These are phyloP conservation scores for Oryza glumipatula DNA, from an alignment of 176 grass and related monocot species.

Conservation along the genomic window DNA sequence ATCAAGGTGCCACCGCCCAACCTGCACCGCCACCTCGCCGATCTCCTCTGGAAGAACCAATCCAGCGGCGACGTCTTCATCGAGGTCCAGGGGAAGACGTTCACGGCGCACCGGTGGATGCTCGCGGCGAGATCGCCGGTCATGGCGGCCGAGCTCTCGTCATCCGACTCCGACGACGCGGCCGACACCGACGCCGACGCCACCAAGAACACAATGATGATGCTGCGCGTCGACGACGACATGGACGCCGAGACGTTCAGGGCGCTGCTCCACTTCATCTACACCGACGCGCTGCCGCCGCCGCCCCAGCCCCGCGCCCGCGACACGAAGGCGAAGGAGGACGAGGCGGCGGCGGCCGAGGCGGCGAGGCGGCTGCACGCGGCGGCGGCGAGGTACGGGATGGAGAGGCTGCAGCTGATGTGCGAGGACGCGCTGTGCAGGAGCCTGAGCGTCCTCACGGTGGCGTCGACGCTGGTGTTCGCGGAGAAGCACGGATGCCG, in stretches of 20 bases:
- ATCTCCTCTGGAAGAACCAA: constrained; percentile 1
- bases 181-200: neutral
- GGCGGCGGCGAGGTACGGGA: neutral
- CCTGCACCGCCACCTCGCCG: neutral
- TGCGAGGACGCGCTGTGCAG: neutral
- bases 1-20: neutral
- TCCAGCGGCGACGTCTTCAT: neutral
- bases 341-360: neutral
- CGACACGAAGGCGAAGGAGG: neutral
- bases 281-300: constrained; percentile 21
- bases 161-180: neutral
- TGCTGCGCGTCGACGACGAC: neutral
- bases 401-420: neutral
- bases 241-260: neutral
- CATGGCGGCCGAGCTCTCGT: neutral
- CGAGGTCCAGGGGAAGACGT: neutral
- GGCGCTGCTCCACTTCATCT: constrained; percentile 27
- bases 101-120: constrained; percentile 8
- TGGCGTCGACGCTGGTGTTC: neutral
- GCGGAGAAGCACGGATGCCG: neutral
- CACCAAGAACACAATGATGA: too few relatives aligned
- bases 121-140: neutral
- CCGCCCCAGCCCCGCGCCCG: too few relatives aligned
- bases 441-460: neutral
- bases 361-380: neutral